phyloP scores from a whole-genome alignment of 805 yeast genomes.

The Ogataea populi-albae region DNA sequence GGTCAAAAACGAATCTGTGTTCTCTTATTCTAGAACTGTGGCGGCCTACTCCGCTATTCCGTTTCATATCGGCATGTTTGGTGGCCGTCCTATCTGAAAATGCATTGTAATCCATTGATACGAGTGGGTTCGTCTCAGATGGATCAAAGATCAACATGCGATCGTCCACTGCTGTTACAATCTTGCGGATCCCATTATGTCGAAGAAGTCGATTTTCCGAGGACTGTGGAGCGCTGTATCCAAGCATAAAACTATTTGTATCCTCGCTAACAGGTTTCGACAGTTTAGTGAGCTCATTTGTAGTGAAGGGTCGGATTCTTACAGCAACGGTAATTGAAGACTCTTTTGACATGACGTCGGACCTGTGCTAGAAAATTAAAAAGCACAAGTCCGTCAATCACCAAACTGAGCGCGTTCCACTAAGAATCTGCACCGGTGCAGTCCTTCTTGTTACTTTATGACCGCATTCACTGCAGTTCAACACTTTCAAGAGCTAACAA shows the following conservation, averaged over 20 bases:
- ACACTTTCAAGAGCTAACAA: no score
- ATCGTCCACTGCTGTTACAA: constrained; percentile 79
- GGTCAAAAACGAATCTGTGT: constrained; percentile 79
- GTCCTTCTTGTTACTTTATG: no score
- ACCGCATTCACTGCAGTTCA: no score
- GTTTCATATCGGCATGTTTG: constrained; percentile 7
- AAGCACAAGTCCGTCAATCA: no score
- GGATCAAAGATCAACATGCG: constrained; percentile 87
- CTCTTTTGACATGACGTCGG: constrained; percentile 17
- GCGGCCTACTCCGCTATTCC: constrained; percentile 20
- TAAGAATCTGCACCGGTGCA: no score
- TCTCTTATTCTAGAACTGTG: constrained; percentile 56
- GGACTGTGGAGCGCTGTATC: constrained; percentile 32
- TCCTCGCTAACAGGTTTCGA: constrained; percentile 29
- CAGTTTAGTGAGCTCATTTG: constrained; percentile 39
- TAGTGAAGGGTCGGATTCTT: constrained; percentile 80
- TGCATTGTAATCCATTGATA: constrained; percentile 41
- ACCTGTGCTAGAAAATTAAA: not conserved
- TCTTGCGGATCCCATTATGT: constrained; percentile 54
- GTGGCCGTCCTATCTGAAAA: constrained; percentile 14
- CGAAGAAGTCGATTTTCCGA: constrained; percentile 11
- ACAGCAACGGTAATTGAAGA: constrained; percentile 77
- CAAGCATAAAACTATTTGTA: constrained; percentile 4
- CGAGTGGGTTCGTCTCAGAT: constrained; percentile 62
- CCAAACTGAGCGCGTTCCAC: no score